Conservation (phyloP, 208 protist species). For the Borovskyia barvae region DNA sequence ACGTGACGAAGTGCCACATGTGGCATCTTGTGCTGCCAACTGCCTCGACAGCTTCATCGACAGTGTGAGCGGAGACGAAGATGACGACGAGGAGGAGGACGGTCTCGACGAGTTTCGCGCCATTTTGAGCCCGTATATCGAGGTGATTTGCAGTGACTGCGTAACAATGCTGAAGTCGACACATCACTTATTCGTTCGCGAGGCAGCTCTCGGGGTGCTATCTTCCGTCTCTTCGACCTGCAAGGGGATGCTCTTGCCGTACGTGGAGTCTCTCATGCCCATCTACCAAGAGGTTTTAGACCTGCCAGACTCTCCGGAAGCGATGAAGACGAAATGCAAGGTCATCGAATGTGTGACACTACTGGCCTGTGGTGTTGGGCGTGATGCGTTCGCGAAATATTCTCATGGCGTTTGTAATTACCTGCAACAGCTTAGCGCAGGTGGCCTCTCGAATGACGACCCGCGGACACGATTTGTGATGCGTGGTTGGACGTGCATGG, state of each 20-base stretch:
- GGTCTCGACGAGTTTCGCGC: conserved; percentile 30
- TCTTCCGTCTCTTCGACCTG: conserved; percentile 69
- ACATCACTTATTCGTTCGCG: conserved; percentile 55
- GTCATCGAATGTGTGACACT: conserved; percentile 86
- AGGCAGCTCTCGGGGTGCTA: conserved; percentile 64
- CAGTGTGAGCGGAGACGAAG: conserved; percentile 41
- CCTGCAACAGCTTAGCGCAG: conserved; percentile 38
- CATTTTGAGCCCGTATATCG: conserved; percentile 62
- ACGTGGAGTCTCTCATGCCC: conserved; percentile 58
- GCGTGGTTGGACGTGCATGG: conserved; percentile 90
- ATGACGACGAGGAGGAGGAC: conserved; percentile 48
- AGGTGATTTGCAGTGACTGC: conserved; percentile 55
- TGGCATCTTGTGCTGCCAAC: conserved; percentile 63
- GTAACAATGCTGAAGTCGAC: conserved; percentile 51
- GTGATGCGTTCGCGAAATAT: conserved; percentile 69
- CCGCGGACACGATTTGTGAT: conserved; percentile 71
- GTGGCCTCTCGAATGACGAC: conserved; percentile 60
- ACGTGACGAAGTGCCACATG: conserved; percentile 61
- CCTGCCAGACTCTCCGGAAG: conserved; percentile 60
- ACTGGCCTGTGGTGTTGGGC: conserved; percentile 76
- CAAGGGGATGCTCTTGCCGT: conserved; percentile 56
- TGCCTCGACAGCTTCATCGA: conserved; percentile 82
- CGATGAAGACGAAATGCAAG: conserved; percentile 75
- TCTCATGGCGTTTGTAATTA: conserved; percentile 72
- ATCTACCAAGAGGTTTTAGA: conserved; percentile 73